Conservation (phyloP, 768 basidiomycete genomes). For the Phylloporus sp. region DNA sequence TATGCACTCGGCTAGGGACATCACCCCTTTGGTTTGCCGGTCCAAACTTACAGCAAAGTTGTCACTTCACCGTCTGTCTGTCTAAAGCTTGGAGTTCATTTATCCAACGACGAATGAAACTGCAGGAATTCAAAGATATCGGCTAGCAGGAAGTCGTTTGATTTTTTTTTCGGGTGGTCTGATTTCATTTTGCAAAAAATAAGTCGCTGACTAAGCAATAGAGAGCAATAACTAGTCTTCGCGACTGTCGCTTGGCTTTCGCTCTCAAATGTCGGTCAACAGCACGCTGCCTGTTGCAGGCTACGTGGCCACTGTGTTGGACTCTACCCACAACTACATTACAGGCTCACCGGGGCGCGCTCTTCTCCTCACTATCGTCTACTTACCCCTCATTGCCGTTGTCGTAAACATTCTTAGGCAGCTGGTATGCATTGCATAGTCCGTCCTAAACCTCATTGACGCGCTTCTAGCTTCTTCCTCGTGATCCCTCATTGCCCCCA, state of each 20-base stretch:
- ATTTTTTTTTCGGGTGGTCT: conserved; percentile 8
- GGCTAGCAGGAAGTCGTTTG: no score
- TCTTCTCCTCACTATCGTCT: conserved; percentile 47
- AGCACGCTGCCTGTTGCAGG: conserved; percentile 20
- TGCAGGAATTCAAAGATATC: no score
- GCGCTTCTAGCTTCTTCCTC: conserved; percentile 54
- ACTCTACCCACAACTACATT: conserved; percentile 18
- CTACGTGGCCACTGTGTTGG: conserved; percentile 22
- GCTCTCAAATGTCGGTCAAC: conserved; percentile 25
- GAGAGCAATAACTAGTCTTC: neutral
- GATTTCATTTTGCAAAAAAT: conserved; percentile 6
- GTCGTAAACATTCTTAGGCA: conserved; percentile 76
- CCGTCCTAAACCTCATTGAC: neutral
- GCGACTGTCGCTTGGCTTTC: neutral
- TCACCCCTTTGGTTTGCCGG: no score
- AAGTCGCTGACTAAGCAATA: conserved; percentile 24
- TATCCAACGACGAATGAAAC: no score
- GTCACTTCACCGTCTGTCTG: no score
- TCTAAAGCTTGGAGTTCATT: no score
- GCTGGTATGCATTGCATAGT: conserved; percentile 46
- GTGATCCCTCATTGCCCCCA: conserved; percentile 73
- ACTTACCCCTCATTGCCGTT: conserved; percentile 64
- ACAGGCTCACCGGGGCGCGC: conserved; percentile 24
- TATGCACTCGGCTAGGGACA: no score
- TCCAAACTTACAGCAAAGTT: no score